A percentile compares a stretch with the other conserved stretches of the same genome.
Evolutionary conservation across 2,329 filamentous ascomycete genomes (phyloP).

Genomic region (Zymoseptoria passerinii): DNA sequence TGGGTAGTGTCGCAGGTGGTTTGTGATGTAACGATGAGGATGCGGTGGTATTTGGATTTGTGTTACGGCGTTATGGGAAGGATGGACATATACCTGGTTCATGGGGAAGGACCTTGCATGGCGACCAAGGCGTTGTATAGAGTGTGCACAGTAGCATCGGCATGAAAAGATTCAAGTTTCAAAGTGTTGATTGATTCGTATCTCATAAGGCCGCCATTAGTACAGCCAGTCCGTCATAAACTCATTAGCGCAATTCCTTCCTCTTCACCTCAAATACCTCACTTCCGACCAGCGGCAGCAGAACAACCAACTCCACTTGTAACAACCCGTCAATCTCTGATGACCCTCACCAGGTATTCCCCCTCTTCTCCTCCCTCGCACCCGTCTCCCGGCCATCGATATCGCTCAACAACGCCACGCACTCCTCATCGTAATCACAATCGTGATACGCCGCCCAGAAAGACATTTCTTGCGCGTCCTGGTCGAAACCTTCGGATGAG

Average conservation of each 20-base stretch:
- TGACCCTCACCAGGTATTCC: not conserved
- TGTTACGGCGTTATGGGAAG: not conserved
- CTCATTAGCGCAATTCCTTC: not conserved
- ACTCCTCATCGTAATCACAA: not conserved
- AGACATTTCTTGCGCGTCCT: not conserved
- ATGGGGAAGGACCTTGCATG: not conserved
- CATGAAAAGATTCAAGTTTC: not conserved
- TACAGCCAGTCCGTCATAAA: not conserved
- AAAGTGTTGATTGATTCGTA: not conserved
- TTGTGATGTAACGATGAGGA: constrained; percentile 1
- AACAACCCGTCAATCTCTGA: not conserved
- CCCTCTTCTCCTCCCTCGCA: not conserved
- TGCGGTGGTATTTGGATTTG: not conserved
- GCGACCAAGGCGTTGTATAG: not conserved
- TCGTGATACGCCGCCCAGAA: not conserved
- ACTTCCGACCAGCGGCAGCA: not conserved
- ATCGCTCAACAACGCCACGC: not conserved
- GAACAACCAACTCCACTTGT: not conserved
- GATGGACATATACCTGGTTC: not conserved
- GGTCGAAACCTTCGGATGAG: not conserved
- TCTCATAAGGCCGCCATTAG: not conserved
- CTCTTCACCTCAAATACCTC: not conserved
- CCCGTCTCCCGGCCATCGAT: not conserved
- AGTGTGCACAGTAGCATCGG: not conserved
- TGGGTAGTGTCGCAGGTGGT: constrained; percentile 28